Base-by-base conservation (phyloP, 139 green algal species). In the Yamagishiella unicocca region DNA sequence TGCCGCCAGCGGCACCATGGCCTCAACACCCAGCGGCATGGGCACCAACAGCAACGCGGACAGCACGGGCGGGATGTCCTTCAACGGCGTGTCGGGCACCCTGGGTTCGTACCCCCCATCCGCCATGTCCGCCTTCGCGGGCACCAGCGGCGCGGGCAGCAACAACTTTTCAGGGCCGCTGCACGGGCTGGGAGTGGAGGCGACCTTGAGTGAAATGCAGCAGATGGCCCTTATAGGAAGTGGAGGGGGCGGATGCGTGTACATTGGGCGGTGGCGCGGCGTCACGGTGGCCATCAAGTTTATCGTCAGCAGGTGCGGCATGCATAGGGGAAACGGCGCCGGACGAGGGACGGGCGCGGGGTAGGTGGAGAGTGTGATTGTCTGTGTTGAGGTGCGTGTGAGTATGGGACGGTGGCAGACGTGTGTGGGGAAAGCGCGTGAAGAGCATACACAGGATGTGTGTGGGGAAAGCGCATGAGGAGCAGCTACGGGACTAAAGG, bases 211-310 rank as follows among this genome's bases (percentile, higher is more conserved):
- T 12, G 62, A 86, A 53, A 86, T 86, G 80, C 62, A 86, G 80
- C 80, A 86, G n/a, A 76, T 86, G 62, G 80, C 62, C 62, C 80
- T 86, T 0, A 76, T 86, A 2, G 80, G 80, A 29, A 77, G 62
- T 43, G 80, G 80, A 17, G 62, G 42, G 2, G 80, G 80, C 43
- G 80, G 80, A 14, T 76, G 62, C 62, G 80, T 86, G 42, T 86
- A 86, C 61, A 64, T 86, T 14, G 62, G 80, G 42, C 40, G 62
- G 3, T 86, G 80, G 80, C 40, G 80, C 4, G 80, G 80, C 24
- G 42, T 76, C 0, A 76, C 61, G 40, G 80, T 86, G 40, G 80
- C 62, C 9, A 73, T 86, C 62, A 86, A 86, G 62, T 86, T 76
- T 33, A 86, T 86, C 27, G 62, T 86, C 31, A 77, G 62, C 62